Evolutionary conservation across 2,329 filamentous ascomycete genomes (phyloP).

Genomic region (Colletotrichum scovillei): DNA sequence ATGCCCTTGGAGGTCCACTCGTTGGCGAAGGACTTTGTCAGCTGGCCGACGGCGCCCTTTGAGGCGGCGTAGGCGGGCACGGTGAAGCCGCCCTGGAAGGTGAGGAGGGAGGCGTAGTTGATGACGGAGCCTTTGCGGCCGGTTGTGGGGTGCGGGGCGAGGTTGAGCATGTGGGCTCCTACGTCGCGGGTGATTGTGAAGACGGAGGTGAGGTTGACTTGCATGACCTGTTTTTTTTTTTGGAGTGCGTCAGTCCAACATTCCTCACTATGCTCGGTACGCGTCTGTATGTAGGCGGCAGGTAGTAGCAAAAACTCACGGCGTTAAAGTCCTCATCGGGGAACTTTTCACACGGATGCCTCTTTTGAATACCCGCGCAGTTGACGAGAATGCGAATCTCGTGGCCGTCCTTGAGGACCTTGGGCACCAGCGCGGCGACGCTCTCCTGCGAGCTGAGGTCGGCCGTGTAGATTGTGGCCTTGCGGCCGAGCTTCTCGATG

Average conservation of each 20-base stretch:
- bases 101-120: constrained; percentile 85
- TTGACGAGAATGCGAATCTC: constrained; percentile 84
- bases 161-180: constrained; percentile 80
- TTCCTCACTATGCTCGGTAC: too few relatives aligned
- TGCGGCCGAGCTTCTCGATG: constrained; percentile 74
- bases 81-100: constrained; percentile 88
- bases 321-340: constrained; percentile 82
- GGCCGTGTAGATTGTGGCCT: constrained; percentile 74
- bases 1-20: constrained; percentile 86
- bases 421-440: constrained; percentile 70
- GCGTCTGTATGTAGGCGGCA: neutral
- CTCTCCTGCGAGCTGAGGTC: constrained; percentile 73
- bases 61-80: constrained; percentile 89
- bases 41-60: constrained; percentile 86
- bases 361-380: constrained; percentile 86
- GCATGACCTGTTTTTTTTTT: constrained; percentile 67
- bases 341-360: constrained; percentile 81
- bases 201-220: constrained; percentile 87
- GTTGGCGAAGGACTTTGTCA: constrained; percentile 87
- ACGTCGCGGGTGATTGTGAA: constrained; percentile 84
- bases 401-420: constrained; percentile 70
- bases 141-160: constrained; percentile 57
- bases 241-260: neutral
- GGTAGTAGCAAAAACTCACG: constrained; percentile 45
- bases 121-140: constrained; percentile 78